These are phyloP conservation scores for Theobroma grandiflorum DNA, from an alignment of 441 rosid genomes.

Conservation along the genomic window DNA sequence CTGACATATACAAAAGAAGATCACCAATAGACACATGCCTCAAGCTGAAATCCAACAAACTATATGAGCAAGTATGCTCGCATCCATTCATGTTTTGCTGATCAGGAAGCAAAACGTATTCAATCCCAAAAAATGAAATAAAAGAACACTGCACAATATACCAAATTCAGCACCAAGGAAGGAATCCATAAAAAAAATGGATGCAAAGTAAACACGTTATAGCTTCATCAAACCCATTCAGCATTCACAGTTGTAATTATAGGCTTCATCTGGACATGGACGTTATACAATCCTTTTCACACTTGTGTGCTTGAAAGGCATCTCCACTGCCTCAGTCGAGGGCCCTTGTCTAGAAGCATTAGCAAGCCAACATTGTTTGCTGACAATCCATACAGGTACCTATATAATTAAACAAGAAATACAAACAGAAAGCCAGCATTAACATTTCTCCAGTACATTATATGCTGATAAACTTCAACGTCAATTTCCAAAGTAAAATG, in stretches of 20 bases:
- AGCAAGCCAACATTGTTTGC: slow-evolving; percentile 74
- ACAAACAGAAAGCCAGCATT: slow-evolving; percentile 14
- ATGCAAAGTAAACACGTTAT: slow-evolving; percentile 33
- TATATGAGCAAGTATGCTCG: slow-evolving; percentile 38
- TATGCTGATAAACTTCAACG: neutral
- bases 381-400: slow-evolving; percentile 68
- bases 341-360: slow-evolving; percentile 79
- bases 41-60: slow-evolving; percentile 40
- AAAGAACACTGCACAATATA: slow-evolving; percentile 50
- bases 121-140: slow-evolving; percentile 40
- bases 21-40: slow-evolving; percentile 35
- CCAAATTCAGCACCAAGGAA: slow-evolving; percentile 38
- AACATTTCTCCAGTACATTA: neutral
- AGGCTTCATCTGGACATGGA: slow-evolving; percentile 30
- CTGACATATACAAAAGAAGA: slow-evolving; percentile 42
- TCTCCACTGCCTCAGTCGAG: slow-evolving; percentile 77
- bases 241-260: slow-evolving; percentile 34
- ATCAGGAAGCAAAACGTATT: slow-evolving; percentile 40
- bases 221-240: slow-evolving; percentile 31
- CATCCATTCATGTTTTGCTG: slow-evolving; percentile 34
- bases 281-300: slow-evolving; percentile 41
- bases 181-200: slow-evolving; percentile 38
- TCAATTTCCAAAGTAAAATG: neutral
- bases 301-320: slow-evolving; percentile 81
- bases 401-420: slow-evolving; percentile 46